Percentiles rank a stretch among this genome's conserved stretches.
Conservation (phyloP, 805 yeast genomes). For the Yamadazyma sp. region DNA sequence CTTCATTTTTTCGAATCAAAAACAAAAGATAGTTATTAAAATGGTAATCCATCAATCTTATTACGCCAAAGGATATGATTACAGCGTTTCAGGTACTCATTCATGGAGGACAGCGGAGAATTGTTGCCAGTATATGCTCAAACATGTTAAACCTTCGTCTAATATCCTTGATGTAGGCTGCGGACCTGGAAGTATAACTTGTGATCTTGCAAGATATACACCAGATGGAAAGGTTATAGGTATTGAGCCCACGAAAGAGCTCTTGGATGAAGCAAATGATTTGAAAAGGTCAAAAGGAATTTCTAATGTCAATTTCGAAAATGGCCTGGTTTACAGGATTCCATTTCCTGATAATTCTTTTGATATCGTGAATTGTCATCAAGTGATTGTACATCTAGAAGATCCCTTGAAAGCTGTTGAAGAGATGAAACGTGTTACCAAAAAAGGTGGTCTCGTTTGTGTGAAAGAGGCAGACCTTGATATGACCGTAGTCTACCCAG, state of each 20-base stretch:
- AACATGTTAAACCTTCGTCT: conserved; percentile 24
- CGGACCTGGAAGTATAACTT: conserved; percentile 44
- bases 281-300: conserved; percentile 1
- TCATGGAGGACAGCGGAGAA: conserved; percentile 34
- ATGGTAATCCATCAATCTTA: conserved; percentile 27
- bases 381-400: conserved; percentile 36
- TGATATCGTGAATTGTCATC: conserved; percentile 41
- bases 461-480: conserved; percentile 31
- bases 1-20: no score
- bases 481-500: conserved; percentile 20
- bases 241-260: conserved; percentile 29
- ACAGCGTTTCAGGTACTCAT: conserved; percentile 28
- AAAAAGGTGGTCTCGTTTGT: conserved; percentile 33
- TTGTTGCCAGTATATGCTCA: conserved; percentile 25
- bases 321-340: conserved; percentile 30
- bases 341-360: conserved; percentile 36
- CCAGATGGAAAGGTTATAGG: conserved; percentile 34
- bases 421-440: conserved; percentile 38
- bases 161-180: conserved; percentile 41
- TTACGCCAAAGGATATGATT: conserved; percentile 24
- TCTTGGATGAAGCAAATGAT: conserved; percentile 11
- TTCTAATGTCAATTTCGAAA: conserved; percentile 22
- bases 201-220: conserved; percentile 33
- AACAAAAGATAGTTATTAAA: no score
- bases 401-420: conserved; percentile 32